phyloP scores from a whole-genome alignment of 768 basidiomycete species.

The Psilocybe tampanensis region DNA sequence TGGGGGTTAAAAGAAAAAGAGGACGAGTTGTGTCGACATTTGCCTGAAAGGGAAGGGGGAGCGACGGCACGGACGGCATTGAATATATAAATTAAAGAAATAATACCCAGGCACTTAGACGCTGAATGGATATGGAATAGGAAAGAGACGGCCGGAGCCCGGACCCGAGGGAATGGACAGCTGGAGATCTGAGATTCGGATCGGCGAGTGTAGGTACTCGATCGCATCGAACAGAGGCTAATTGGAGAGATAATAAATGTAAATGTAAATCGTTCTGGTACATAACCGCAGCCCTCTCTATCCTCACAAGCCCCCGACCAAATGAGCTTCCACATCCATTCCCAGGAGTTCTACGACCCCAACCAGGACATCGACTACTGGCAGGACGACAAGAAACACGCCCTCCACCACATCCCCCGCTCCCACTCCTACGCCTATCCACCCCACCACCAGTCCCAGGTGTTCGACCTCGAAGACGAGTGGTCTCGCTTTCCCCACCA shows the following conservation, averaged over 20 bases:
- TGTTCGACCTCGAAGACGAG: conserved; percentile 30
- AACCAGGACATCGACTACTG: not conserved
- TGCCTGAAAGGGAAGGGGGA: not conserved
- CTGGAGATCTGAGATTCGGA: not conserved
- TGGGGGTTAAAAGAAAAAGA: not conserved
- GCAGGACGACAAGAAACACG: not conserved
- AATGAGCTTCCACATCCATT: not conserved
- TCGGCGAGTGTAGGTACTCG: not conserved
- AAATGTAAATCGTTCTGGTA: conserved; percentile 3
- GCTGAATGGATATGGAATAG: conserved; percentile 1
- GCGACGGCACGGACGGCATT: not conserved
- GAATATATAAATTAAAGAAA: not conserved
- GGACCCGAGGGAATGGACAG: not conserved
- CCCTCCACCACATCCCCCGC: conserved; percentile 8
- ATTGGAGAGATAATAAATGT: too few species aligned
- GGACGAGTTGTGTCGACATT: conserved; percentile 1
- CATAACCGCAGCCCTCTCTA: conserved; percentile 1
- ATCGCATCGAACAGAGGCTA: not conserved
- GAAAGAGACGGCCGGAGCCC: not conserved
- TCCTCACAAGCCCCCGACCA: not conserved
- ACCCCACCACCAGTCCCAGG: conserved; percentile 14
- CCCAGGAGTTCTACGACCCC: not conserved
- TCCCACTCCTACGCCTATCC: conserved; percentile 18
- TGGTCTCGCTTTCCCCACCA: conserved; percentile 15
- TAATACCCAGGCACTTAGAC: not conserved